Conservation (phyloP, 257 asterid genomes). For the Nicotiana otophora region DNA sequence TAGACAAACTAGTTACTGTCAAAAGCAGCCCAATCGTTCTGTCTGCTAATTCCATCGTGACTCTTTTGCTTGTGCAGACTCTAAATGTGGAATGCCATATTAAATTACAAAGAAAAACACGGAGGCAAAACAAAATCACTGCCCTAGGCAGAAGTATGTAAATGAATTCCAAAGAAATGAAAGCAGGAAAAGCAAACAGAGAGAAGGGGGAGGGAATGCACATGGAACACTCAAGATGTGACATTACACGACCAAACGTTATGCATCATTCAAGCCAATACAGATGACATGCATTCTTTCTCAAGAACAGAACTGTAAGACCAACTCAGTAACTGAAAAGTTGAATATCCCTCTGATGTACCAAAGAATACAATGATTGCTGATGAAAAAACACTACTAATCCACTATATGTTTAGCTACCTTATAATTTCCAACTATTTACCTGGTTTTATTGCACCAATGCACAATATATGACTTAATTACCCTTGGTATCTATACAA, state of each 20-base stretch:
- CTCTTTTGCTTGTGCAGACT: conserved; percentile 7
- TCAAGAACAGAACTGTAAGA: not conserved
- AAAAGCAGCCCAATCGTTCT: conserved; percentile 71
- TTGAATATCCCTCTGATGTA: not conserved
- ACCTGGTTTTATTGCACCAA: not conserved
- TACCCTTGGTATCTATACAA: not conserved
- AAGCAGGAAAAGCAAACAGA: not conserved
- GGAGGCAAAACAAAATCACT: not conserved
- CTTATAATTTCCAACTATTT: not conserved
- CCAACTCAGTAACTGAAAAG: not conserved
- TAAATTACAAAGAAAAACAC: not conserved
- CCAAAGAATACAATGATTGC: not conserved
- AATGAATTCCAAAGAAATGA: not conserved
- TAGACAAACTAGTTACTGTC: conserved; percentile 64
- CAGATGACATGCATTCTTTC: not conserved
- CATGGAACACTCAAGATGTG: not conserved
- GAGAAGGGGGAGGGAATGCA: not conserved
- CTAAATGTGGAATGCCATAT: not conserved
- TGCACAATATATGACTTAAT: not conserved
- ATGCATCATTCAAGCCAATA: not conserved
- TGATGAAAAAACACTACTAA: not conserved
- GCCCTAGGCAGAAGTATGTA: not conserved
- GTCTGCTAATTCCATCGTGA: conserved; percentile 70
- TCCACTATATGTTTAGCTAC: not conserved
- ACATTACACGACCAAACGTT: not conserved